Percentiles rank a stretch among this genome's conserved stretches.
These are phyloP conservation scores for Cytospora piceae DNA, from an alignment of 2,329 filamentous ascomycete species.

Conservation along the genomic window DNA sequence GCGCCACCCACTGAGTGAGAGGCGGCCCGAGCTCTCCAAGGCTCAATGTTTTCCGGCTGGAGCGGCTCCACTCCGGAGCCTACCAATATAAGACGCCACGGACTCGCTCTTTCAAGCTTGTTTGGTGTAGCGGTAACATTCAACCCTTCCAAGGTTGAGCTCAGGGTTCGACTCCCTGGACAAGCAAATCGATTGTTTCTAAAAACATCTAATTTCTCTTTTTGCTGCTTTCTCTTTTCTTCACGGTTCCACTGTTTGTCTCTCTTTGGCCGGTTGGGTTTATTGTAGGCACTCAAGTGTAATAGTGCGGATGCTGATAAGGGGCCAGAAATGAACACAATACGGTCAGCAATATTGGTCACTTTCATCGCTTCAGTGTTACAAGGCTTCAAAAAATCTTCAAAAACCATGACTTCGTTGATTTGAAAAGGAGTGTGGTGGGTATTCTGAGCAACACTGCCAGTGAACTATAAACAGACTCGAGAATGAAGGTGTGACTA, in stretches of 20 bases:
- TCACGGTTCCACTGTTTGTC: not conserved
- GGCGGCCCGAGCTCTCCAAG: not conserved
- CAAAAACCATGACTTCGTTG: not conserved
- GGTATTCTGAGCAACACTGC: slow-evolving; percentile 25
- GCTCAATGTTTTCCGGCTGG: not conserved
- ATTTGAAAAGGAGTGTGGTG: slow-evolving; percentile 27
- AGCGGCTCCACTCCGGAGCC: not conserved
- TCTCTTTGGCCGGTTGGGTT: too few species aligned
- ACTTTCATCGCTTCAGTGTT: not conserved
- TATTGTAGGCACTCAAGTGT: too few species aligned
- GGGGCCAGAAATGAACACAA: not conserved
- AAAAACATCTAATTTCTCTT: not conserved
- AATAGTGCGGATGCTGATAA: too few species aligned
- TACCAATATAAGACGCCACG: not conserved
- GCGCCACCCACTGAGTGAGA: not conserved
- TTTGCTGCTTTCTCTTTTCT: not conserved
- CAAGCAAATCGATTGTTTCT: not conserved
- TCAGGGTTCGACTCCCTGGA: slow-evolving; percentile 5
- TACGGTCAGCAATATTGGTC: not conserved
- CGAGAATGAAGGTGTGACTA: slow-evolving; percentile 22
- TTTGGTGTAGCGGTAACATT: slow-evolving; percentile 6
- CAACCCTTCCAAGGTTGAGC: slow-evolving; percentile 5
- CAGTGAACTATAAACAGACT: slow-evolving; percentile 11
- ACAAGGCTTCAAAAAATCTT: not conserved
- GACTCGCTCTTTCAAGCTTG: not conserved